phyloP scores from a whole-genome alignment of 1,284 basidiomycete genomes.

The Ganoderma lucidum region DNA sequence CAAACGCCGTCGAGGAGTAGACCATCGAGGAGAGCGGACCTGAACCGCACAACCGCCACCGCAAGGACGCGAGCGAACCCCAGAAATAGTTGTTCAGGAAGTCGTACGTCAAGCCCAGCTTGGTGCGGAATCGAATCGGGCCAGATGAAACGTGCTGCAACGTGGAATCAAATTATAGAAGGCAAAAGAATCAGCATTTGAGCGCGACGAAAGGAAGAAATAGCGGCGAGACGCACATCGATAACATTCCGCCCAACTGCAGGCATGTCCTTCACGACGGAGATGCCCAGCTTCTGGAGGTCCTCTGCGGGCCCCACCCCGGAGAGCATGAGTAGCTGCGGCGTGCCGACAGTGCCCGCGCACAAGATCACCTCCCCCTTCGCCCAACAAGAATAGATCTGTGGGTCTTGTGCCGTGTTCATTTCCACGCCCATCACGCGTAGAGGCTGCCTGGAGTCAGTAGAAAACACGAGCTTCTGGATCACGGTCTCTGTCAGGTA shows the following conservation, averaged over 20 bases:
- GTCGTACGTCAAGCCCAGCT: conserved; percentile 42
- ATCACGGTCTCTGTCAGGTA: conserved; percentile 46
- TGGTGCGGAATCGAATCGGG: conserved; percentile 39
- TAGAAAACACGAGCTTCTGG: conserved; percentile 38
- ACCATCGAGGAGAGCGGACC: conserved; percentile 41
- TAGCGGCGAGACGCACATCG: conserved; percentile 41
- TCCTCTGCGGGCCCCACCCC: conserved; percentile 53
- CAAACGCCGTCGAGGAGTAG: conserved; percentile 39
- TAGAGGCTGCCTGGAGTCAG: conserved; percentile 13
- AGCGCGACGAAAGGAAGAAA: too few species aligned
- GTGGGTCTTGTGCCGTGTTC: conserved; percentile 27
- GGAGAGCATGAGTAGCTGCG: conserved; percentile 56
- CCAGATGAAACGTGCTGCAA: conserved; percentile 42
- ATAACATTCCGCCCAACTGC: conserved; percentile 53
- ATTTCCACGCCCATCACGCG: conserved; percentile 44
- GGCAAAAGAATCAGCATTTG: too few species aligned
- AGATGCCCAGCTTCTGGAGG: conserved; percentile 47
- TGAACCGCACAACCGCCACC: conserved; percentile 43
- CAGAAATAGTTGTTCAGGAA: conserved; percentile 39
- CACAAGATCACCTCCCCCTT: conserved; percentile 51
- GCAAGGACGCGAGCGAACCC: conserved; percentile 36
- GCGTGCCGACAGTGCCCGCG: conserved; percentile 53
- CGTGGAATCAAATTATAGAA: background rate
- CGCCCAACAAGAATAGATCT: conserved; percentile 41
- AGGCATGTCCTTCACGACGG: conserved; percentile 46